Percentiles rank a stretch among this genome's conserved stretches.
Evolutionary conservation across 2,329 filamentous ascomycete genomes (phyloP).

Genomic region (Alternaria burnsii): DNA sequence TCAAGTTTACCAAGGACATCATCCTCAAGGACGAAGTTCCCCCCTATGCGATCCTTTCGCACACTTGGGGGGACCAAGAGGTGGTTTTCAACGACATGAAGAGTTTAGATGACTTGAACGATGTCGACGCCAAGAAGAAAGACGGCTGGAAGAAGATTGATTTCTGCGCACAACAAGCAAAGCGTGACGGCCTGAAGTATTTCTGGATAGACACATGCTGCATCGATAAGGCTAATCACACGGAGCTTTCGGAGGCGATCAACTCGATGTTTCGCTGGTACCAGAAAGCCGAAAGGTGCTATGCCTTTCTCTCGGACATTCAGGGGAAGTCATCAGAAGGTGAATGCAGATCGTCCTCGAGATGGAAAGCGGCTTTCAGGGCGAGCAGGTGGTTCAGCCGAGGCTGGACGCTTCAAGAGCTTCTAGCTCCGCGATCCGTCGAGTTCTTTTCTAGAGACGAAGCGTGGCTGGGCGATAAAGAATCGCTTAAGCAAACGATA

Average conservation of each 20-base stretch:
- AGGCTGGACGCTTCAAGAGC: slow-evolving; percentile 33
- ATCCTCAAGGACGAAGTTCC: slow-evolving; percentile 4
- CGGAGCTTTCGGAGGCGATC: background rate
- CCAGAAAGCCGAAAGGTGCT: slow-evolving; percentile 19
- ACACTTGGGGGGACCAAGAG: slow-evolving; percentile 11
- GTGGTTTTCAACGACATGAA: slow-evolving; percentile 3
- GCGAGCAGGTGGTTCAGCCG: slow-evolving; percentile 26
- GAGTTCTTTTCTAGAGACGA: slow-evolving; percentile 25
- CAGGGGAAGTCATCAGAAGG: background rate
- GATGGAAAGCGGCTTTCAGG: slow-evolving; percentile 3
- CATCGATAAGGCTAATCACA: background rate
- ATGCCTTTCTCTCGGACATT: slow-evolving; percentile 30
- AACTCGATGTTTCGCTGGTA: slow-evolving; percentile 36
- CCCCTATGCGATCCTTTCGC: slow-evolving; percentile 11
- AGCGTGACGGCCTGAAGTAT: slow-evolving; percentile 13
- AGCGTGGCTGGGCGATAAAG: slow-evolving; percentile 12
- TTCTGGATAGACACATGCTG: background rate
- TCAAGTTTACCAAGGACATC: slow-evolving; percentile 10
- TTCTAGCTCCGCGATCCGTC: slow-evolving; percentile 20
- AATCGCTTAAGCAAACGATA: slow-evolving; percentile 10
- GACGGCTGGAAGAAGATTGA: slow-evolving; percentile 16
- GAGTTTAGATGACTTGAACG: background rate
- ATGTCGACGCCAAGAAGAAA: background rate
- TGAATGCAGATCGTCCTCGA: background rate
- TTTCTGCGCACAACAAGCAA: slow-evolving; percentile 27